Conservation (phyloP, 202 grass and related monocot genomes). For the Digitaria exilis region DNA sequence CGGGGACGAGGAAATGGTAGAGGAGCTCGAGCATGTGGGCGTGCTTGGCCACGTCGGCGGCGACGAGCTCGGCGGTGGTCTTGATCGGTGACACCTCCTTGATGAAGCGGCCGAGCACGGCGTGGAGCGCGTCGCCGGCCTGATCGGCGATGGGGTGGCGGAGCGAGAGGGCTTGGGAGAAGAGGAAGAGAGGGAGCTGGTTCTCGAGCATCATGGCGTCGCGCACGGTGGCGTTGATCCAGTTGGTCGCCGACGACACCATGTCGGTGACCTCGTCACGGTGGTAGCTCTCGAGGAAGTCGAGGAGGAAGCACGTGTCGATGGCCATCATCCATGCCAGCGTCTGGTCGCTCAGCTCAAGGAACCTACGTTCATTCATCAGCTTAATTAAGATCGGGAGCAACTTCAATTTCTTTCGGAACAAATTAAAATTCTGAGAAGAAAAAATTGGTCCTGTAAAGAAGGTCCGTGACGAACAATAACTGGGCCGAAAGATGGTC, state of each 20-base stretch:
- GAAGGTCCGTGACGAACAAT: no score
- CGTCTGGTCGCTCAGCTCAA: conserved; percentile 55
- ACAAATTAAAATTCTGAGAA: background rate
- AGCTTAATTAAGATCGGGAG: background rate
- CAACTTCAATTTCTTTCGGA: background rate
- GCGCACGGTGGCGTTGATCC: conserved; percentile 52
- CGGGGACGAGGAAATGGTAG: conserved; percentile 55
- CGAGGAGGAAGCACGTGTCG: conserved; percentile 67
- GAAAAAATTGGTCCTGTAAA: no score
- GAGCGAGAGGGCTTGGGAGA: conserved; percentile 40
- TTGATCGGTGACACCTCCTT: conserved; percentile 67
- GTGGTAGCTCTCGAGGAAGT: conserved; percentile 63
- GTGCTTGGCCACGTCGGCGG: conserved; percentile 8
- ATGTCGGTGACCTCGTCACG: conserved; percentile 41
- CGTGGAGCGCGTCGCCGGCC: conserved; percentile 32
- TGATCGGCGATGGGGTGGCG: conserved; percentile 33
- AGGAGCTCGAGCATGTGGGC: conserved; percentile 66
- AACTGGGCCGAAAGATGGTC: no score
- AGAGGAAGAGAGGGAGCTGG: conserved; percentile 65
- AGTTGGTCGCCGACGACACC: conserved; percentile 42
- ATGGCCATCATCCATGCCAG: conserved; percentile 85
- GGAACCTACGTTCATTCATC: conserved; percentile 44
- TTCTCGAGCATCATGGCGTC: conserved; percentile 81
- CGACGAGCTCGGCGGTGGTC: conserved; percentile 15
- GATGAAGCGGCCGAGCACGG: conserved; percentile 55